Conservation (phyloP, 2,329 filamentous ascomycete genomes). For the Coniochaeta sp. region DNA sequence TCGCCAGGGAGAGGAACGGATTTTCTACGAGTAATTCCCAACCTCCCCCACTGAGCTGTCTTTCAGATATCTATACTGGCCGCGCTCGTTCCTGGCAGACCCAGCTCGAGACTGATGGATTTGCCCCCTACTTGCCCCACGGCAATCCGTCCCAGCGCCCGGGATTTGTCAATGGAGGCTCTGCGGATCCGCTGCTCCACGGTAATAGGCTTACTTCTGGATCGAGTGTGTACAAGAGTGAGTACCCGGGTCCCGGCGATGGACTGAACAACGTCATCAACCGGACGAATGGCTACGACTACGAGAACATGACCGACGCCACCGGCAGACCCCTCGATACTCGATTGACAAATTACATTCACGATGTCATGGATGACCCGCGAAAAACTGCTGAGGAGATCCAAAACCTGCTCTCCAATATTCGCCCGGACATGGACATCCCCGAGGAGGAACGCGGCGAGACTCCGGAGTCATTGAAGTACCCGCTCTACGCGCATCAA, state of each 20-base stretch:
- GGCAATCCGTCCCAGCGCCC: not conserved
- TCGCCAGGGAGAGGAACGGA: not conserved
- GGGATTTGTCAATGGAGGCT: not conserved
- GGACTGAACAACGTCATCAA: constrained; percentile 22
- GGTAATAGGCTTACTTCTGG: not conserved
- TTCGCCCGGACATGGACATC: constrained; percentile 63
- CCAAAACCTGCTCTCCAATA: constrained; percentile 62
- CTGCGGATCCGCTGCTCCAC: not conserved
- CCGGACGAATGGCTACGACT: constrained; percentile 29
- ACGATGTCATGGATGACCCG: constrained; percentile 28
- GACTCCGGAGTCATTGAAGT: constrained; percentile 62
- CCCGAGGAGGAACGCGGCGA: constrained; percentile 54
- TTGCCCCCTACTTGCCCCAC: not conserved
- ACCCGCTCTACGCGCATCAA: constrained; percentile 72
- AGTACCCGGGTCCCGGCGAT: not conserved
- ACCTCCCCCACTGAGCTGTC: not conserved
- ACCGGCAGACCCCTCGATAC: constrained; percentile 27
- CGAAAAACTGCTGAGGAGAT: constrained; percentile 53
- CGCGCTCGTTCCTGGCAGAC: not conserved
- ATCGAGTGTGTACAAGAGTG: not conserved
- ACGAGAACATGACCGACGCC: constrained; percentile 22
- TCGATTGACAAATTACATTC: constrained; percentile 23
- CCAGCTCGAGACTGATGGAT: not conserved
- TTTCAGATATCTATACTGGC: not conserved
- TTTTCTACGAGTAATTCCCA: not conserved